Conservation (phyloP, 2,329 filamentous ascomycete species). For the Xylariales sp. region DNA sequence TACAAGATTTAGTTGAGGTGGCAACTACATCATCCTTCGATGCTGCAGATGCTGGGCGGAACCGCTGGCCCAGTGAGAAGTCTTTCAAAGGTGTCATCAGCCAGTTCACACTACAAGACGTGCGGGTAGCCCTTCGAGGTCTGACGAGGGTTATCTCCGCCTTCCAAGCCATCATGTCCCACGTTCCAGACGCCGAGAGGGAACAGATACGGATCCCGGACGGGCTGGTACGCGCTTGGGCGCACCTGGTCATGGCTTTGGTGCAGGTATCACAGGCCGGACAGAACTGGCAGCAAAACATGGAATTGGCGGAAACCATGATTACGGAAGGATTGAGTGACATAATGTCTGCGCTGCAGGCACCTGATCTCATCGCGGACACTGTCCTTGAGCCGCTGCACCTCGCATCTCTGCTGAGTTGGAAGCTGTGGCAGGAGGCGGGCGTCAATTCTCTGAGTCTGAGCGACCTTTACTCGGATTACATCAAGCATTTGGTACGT, state of each 20-base stretch:
- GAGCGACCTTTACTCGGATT: conserved; percentile 36
- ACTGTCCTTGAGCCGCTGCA: conserved; percentile 37
- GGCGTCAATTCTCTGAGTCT: conserved; percentile 33
- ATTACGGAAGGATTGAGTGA: conserved; percentile 30
- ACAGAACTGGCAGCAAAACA: conserved; percentile 21
- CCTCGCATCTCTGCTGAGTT: conserved; percentile 33
- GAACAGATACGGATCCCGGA: conserved; percentile 27
- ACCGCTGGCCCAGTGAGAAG: no score
- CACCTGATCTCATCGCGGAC: conserved; percentile 26
- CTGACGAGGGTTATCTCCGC: conserved; percentile 11
- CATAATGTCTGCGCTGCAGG: conserved; percentile 28
- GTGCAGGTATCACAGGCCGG: conserved; percentile 19
- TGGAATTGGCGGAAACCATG: conserved; percentile 23
- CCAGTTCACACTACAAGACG: no score
- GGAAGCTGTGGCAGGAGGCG: conserved; percentile 33
- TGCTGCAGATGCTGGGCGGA: no score
- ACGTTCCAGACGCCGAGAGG: conserved; percentile 20
- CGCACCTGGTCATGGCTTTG: conserved; percentile 34
- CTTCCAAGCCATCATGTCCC: conserved; percentile 12
- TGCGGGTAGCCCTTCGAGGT: conserved; percentile 8
- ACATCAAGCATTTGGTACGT: conserved; percentile 34
- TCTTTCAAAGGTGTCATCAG: no score
- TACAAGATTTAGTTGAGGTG: conserved; percentile 17
- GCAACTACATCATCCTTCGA: no score
- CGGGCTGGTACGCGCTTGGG: conserved; percentile 34